Conservation (phyloP, 768 basidiomycete genomes). For the Pleurotus pulmonarius region DNA sequence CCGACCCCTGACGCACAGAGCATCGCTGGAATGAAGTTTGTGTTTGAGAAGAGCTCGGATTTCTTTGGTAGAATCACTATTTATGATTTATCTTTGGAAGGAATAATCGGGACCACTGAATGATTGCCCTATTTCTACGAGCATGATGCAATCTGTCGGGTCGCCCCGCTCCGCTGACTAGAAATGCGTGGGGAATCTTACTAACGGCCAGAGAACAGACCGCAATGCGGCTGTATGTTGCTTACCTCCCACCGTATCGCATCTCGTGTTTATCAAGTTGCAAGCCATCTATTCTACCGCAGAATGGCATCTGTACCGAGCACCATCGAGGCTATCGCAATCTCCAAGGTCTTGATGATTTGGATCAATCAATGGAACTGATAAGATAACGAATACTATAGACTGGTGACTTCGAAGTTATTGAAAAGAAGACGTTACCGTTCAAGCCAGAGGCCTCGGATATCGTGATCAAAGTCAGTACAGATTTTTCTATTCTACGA, state of each 20-base stretch:
- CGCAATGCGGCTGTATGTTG: neutral
- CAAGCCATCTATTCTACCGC: slow-evolving; percentile 1
- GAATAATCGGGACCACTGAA: slow-evolving; percentile 8
- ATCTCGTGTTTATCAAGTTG: slow-evolving; percentile 11
- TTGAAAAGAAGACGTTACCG: slow-evolving; percentile 63
- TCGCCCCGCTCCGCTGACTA: too few relatives aligned
- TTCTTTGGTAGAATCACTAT: slow-evolving; percentile 80
- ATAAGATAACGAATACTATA: slow-evolving; percentile 12
- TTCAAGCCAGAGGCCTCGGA: slow-evolving; percentile 59
- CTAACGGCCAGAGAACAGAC: too few relatives aligned
- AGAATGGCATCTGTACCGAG: slow-evolving; percentile 50
- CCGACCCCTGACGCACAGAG: slow-evolving; percentile 19
- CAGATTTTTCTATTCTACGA: neutral
- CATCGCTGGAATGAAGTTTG: slow-evolving; percentile 51
- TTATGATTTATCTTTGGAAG: slow-evolving; percentile 56
- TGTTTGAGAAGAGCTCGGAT: slow-evolving; percentile 81
- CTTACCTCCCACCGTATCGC: neutral
- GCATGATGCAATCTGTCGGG: too few relatives aligned
- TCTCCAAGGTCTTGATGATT: slow-evolving; percentile 44
- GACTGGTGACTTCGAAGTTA: slow-evolving; percentile 74
- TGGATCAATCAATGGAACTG: neutral
- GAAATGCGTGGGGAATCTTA: too few relatives aligned
- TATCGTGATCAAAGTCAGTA: slow-evolving; percentile 43
- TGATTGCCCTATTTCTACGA: too few relatives aligned
- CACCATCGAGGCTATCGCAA: slow-evolving; percentile 68